phyloP scores from a whole-genome alignment of 2,329 filamentous ascomycete genomes.

The Pseudogymnoascus sp. region DNA sequence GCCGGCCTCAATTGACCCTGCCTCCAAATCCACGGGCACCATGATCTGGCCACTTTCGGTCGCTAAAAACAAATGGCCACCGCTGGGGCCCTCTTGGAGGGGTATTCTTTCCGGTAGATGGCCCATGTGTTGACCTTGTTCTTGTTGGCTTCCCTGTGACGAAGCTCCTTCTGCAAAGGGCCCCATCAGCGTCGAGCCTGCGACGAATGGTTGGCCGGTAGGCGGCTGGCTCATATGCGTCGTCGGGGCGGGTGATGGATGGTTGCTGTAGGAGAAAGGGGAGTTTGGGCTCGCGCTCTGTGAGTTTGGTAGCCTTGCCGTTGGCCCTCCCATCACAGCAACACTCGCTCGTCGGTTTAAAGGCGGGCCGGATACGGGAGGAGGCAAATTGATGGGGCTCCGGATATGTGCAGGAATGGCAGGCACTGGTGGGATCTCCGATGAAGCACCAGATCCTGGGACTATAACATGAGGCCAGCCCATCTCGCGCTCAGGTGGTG shows the following conservation, averaged over 20 bases:
- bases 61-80: slow-evolving; percentile 42
- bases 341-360: slow-evolving; percentile 28
- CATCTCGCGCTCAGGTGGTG: slow-evolving; percentile 16
- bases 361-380: slow-evolving; percentile 32
- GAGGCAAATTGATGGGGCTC: slow-evolving; percentile 27
- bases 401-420: slow-evolving; percentile 15
- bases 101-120: slow-evolving; percentile 2
- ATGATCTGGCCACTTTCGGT: slow-evolving; percentile 44
- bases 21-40: slow-evolving; percentile 71
- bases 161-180: slow-evolving; percentile 22
- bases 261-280: slow-evolving; percentile 39
- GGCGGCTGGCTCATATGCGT: slow-evolving; percentile 22
- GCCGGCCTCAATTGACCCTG: slow-evolving; percentile 74
- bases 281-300: slow-evolving; percentile 40
- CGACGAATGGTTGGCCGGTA: slow-evolving; percentile 23
- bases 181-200: slow-evolving; percentile 24
- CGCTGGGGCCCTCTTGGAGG: slow-evolving; percentile 26
- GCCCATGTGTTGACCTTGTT: slow-evolving; percentile 21
- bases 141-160: slow-evolving; percentile 24
- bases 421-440: slow-evolving; percentile 40
- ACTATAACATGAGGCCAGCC: slow-evolving; percentile 38
- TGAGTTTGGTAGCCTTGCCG: slow-evolving; percentile 21
- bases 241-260: slow-evolving; percentile 31
- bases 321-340: slow-evolving; percentile 32
- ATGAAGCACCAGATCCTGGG: slow-evolving; percentile 28